These are phyloP conservation scores for Barnettozyma botsteinii DNA, from an alignment of 805 yeast species.

Conservation along the genomic window DNA sequence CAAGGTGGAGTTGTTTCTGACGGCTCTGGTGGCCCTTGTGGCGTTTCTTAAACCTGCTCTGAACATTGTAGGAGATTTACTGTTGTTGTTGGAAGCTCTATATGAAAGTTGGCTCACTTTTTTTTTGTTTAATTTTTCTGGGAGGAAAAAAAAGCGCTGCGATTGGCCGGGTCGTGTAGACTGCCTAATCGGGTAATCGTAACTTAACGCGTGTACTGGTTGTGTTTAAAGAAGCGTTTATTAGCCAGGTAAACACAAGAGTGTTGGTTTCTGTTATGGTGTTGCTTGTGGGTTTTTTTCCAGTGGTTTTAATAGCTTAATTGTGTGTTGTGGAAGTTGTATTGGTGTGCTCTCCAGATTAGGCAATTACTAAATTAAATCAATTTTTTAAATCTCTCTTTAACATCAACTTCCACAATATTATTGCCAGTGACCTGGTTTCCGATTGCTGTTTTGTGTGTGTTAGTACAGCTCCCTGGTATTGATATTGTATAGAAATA, in stretches of 20 bases:
- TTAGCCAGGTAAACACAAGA: too few species aligned
- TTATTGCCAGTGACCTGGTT: constrained; percentile 62
- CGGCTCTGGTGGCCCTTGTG: constrained; percentile 16
- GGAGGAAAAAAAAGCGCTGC: constrained; percentile 5
- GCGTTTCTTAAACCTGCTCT: constrained; percentile 35
- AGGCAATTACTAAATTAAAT: constrained; percentile 8
- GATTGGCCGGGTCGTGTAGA: constrained; percentile 17
- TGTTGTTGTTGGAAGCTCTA: neutral
- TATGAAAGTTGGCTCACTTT: constrained; percentile 9
- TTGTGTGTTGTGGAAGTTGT: too few species aligned
- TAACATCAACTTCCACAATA: constrained; percentile 54
- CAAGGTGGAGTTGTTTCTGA: constrained; percentile 23
- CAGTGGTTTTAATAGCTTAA: neutral
- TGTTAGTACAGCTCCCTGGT: constrained; percentile 5
- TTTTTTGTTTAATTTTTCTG: constrained; percentile 5
- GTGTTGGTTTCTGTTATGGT: too few species aligned
- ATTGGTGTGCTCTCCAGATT: neutral
- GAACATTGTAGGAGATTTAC: constrained; percentile 31
- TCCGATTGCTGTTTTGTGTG: constrained; percentile 47
- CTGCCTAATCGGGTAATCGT: constrained; percentile 17
- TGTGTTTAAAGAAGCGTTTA: too few species aligned
- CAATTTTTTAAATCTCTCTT: constrained; percentile 29
- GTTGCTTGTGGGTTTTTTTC: too few species aligned
- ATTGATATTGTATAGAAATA: too few species aligned
- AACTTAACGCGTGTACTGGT: neutral